Conservation (phyloP, 176 grass and related monocot species). For the Typha latifolia region DNA sequence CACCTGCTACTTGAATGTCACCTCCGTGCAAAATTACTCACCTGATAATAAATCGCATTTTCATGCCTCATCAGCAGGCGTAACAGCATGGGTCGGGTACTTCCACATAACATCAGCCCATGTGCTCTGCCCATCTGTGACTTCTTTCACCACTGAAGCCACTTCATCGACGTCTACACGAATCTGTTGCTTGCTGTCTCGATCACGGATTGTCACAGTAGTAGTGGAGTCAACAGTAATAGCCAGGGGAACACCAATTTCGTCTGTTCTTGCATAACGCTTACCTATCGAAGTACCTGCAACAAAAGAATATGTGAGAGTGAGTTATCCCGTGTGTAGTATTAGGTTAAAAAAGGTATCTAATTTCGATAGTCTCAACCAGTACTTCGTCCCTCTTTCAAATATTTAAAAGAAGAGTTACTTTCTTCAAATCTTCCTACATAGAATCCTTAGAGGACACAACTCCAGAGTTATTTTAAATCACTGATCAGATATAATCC, state of each 20-base stretch:
- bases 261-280: conserved; percentile 66
- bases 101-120: conserved; percentile 92
- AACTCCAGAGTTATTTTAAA: too few relatives aligned
- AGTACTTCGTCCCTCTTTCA: too few relatives aligned
- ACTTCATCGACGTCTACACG: conserved; percentile 65
- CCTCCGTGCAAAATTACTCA: neutral
- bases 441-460: too few relatives aligned
- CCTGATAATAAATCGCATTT: conserved; percentile 21
- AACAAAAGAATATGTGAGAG: conserved; percentile 3
- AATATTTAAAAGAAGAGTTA: too few relatives aligned
- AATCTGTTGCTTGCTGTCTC: conserved; percentile 83
- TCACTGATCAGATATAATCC: too few relatives aligned
- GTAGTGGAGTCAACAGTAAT: conserved; percentile 60
- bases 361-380: too few relatives aligned
- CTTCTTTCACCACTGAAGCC: conserved; percentile 58
- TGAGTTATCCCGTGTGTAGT: neutral
- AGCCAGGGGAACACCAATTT: conserved; percentile 63
- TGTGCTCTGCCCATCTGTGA: conserved; percentile 61
- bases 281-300: conserved; percentile 75
- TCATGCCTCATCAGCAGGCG: conserved; percentile 20
- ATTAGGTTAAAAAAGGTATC: too few relatives aligned
- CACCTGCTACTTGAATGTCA: neutral
- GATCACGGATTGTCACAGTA: conserved; percentile 52
- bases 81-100: conserved; percentile 40
- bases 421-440: too few relatives aligned